These are phyloP conservation scores for Cyclotella atomus DNA, from an alignment of 108 stramenopile genomes.

Conservation along the genomic window DNA sequence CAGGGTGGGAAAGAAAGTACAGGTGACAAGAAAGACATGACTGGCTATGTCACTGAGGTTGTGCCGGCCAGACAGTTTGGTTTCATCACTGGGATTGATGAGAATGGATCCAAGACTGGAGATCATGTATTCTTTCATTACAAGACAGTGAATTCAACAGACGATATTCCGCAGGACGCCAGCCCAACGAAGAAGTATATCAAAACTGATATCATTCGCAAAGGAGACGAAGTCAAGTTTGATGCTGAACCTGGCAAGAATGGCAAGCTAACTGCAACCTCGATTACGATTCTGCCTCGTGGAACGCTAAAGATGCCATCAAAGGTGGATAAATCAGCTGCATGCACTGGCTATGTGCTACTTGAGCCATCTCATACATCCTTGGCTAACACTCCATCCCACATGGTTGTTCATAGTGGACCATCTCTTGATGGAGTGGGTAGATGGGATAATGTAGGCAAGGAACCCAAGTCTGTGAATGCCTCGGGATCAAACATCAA, in stretches of 20 bases:
- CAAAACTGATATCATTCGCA: slow-evolving; percentile 23
- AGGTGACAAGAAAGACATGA: slow-evolving; percentile 23
- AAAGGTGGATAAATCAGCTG: slow-evolving; percentile 50
- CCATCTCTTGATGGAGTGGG: slow-evolving; percentile 27
- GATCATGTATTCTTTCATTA: slow-evolving; percentile 75
- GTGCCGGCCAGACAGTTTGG: slow-evolving; percentile 72
- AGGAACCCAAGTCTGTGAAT: slow-evolving; percentile 26
- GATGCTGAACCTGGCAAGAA: slow-evolving; percentile 62
- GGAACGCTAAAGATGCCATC: slow-evolving; percentile 61
- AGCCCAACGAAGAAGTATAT: slow-evolving; percentile 7
- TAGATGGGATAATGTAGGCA: slow-evolving; percentile 61
- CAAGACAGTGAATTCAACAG: slow-evolving; percentile 15
- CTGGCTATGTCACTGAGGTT: slow-evolving; percentile 76
- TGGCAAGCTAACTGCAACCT: slow-evolving; percentile 69
- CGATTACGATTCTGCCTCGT: slow-evolving; percentile 59
- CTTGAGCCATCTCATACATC: slow-evolving; percentile 79
- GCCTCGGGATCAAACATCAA: slow-evolving; percentile 31
- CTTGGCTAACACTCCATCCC: slow-evolving; percentile 52
- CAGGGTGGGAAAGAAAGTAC: slow-evolving; percentile 16
- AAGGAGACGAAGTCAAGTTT: slow-evolving; percentile 82
- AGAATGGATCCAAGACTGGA: slow-evolving; percentile 56
- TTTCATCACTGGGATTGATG: slow-evolving; percentile 76
- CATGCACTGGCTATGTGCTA: slow-evolving; percentile 66
- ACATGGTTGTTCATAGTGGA: slow-evolving; percentile 23
- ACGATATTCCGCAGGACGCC: slow-evolving; percentile 29